These are phyloP conservation scores for Yamadazyma takamatsuzukensis DNA, from an alignment of 805 yeast genomes.

Conservation along the genomic window DNA sequence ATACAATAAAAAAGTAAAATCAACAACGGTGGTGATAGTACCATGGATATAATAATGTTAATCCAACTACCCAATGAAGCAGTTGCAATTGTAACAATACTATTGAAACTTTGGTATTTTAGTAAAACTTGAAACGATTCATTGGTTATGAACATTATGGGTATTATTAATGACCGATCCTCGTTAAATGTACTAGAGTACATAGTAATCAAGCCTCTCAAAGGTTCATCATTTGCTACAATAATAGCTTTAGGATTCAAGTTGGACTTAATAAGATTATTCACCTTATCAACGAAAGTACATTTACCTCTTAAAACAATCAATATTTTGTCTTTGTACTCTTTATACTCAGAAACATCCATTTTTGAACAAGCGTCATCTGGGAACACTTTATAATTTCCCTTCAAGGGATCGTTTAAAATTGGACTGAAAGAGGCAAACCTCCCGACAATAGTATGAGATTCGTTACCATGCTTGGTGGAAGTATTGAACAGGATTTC, in stretches of 20 bases:
- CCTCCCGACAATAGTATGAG: slow-evolving; percentile 25
- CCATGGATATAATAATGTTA: slow-evolving; percentile 37
- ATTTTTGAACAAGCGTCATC: slow-evolving; percentile 26
- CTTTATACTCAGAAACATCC: slow-evolving; percentile 9
- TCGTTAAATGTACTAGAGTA: slow-evolving; percentile 44
- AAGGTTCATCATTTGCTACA: slow-evolving; percentile 52
- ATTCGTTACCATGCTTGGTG: slow-evolving; percentile 4
- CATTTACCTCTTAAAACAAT: slow-evolving; percentile 48
- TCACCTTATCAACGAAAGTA: slow-evolving; percentile 51
- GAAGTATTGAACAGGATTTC: slow-evolving; percentile 27
- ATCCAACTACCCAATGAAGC: slow-evolving; percentile 36
- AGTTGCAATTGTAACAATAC: slow-evolving; percentile 22
- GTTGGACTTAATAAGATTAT: slow-evolving; percentile 35
- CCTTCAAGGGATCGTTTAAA: slow-evolving; percentile 19
- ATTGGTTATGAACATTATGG: slow-evolving; percentile 50
- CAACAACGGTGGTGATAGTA: slow-evolving; percentile 39
- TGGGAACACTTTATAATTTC: slow-evolving; percentile 24
- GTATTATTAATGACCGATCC: slow-evolving; percentile 37
- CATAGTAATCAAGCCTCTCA: slow-evolving; percentile 51
- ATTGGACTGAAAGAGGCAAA: slow-evolving; percentile 42
- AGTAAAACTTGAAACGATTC: slow-evolving; percentile 32
- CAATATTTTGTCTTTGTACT: slow-evolving; percentile 22
- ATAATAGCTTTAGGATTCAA: slow-evolving; percentile 46
- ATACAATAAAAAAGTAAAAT: slow-evolving; percentile 31
- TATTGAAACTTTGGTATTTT: slow-evolving; percentile 6